Percentiles rank a stretch among this genome's conserved stretches.
Evolutionary conservation across 2,329 filamentous ascomycete species (phyloP).

Genomic region (Aureobasidium sp.): DNA sequence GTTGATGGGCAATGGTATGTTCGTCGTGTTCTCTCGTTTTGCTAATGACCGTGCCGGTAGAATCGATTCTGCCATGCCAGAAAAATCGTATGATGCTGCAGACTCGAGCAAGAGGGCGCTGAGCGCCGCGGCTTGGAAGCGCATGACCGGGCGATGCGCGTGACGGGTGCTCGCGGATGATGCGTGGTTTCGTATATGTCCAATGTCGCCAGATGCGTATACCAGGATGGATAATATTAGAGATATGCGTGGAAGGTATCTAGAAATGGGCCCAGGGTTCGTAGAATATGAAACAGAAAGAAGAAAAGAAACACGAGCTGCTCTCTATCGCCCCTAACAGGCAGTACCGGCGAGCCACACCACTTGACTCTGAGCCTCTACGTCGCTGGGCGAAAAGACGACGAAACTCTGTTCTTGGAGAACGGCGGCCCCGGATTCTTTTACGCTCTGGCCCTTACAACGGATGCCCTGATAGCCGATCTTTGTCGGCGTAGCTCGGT

Average conservation of each 20-base stretch:
- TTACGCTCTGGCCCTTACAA: neutral
- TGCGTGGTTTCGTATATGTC: neutral
- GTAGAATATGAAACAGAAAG: neutral
- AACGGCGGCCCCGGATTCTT: conserved; percentile 3
- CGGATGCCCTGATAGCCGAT: neutral
- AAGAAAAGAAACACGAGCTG: conserved; percentile 5
- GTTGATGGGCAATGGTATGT: conserved; percentile 23
- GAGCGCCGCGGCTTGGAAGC: neutral
- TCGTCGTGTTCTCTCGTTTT: conserved; percentile 12
- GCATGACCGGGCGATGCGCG: conserved; percentile 1
- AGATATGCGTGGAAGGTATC: neutral
- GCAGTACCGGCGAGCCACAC: conserved; percentile 3
- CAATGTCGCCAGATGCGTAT: neutral
- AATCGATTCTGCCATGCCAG: neutral
- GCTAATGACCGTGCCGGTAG: neutral
- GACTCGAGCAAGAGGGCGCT: conserved; percentile 5
- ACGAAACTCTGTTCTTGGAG: conserved; percentile 3
- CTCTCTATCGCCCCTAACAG: neutral
- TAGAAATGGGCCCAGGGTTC: neutral
- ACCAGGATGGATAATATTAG: neutral
- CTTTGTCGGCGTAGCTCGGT: neutral
- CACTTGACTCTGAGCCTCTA: conserved; percentile 8
- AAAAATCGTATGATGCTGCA: neutral
- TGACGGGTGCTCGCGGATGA: neutral
- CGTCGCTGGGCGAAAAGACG: neutral